A percentile compares a stretch with the other conserved stretches of the same genome.
Conservation (phyloP, 441 rosid species). For the Eruca vesicaria region DNA sequence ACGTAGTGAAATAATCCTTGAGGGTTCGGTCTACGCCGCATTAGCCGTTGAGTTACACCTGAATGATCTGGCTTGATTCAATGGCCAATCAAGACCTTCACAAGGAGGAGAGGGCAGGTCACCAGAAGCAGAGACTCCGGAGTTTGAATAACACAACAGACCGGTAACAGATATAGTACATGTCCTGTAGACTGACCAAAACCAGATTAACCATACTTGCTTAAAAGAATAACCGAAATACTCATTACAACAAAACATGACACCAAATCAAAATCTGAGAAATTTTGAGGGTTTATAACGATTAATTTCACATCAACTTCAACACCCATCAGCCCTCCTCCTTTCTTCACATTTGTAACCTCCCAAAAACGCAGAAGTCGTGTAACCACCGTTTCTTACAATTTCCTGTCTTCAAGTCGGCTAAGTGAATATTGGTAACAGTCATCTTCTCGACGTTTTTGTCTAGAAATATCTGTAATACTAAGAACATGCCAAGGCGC, state of each 20-base stretch:
- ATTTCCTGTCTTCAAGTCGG: neutral
- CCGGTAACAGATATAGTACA: constrained; percentile 36
- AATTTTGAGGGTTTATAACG: neutral
- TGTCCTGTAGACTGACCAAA: too few relatives aligned
- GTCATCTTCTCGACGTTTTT: too few relatives aligned
- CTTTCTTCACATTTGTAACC: neutral
- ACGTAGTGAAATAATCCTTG: constrained; percentile 93
- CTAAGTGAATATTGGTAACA: neutral
- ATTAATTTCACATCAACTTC: neutral
- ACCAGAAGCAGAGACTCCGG: constrained; percentile 55
- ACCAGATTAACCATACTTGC: too few relatives aligned
- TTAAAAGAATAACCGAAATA: too few relatives aligned
- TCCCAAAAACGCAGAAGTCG: neutral
- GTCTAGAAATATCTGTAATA: too few relatives aligned
- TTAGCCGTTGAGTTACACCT: constrained; percentile 92
- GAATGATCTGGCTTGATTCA: constrained; percentile 76
- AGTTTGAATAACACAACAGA: constrained; percentile 69
- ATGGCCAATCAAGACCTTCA: constrained; percentile 56
- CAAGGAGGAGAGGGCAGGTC: constrained; percentile 61
- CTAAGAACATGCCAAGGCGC: too few relatives aligned
- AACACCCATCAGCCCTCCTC: neutral
- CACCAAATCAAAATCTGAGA: neutral
- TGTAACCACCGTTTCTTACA: neutral
- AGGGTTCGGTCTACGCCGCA: constrained; percentile 90
- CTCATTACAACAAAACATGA: neutral